Evolutionary conservation across 495 filamentous ascomycete genomes (phyloP), one percentile per base, ranked within the genome.

Genomic region (Umbilicaria muhlenbergii): DNA sequence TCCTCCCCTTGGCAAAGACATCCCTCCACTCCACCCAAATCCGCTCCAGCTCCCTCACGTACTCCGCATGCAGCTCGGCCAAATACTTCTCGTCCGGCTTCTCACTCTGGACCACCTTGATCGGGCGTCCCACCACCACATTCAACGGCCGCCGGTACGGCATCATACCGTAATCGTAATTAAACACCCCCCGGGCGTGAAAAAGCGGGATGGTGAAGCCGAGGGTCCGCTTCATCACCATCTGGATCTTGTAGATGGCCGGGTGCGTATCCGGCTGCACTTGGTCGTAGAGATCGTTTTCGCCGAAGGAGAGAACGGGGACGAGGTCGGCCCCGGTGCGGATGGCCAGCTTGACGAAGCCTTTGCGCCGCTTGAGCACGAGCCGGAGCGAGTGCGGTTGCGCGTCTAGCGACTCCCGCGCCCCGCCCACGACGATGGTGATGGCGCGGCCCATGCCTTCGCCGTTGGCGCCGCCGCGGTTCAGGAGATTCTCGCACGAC

Each of bases 221-320:
- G 59, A 91, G 67, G 1, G 80, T 64, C 44, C 76, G 78, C 64
- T 96, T 89, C 24, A 91, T 65, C 11, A 79, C 60, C 65, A 91
- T 74, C 60, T 98, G 91, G 14, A 80, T 48, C 55, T 72, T 75
- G 58, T 86, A 78, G 44, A 95, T 73, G 7, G 66, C 51, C 2
- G 87, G 85, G 52, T 91, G 85, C 19, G 68, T 56, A 35, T 75
- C 66, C 0, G 81, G 73, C 34, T 75, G 65, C 31, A 94, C 58
- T 60, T 95, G 89, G 44, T 95, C 84, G 62, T 95, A 98, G 0
- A 98, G 64, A 47, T 95, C 84, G 53, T 95, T 96, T 64, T 98
- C 91, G 21, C 91, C 91, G 57, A 98, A 96, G 2, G 75, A 78
- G 2, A 98, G 61, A 1, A 94, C 86, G 0, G 91, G 91, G 0